Evolutionary conservation across 1,284 basidiomycete species (phyloP).

Genomic region (Trametes pubescens): DNA sequence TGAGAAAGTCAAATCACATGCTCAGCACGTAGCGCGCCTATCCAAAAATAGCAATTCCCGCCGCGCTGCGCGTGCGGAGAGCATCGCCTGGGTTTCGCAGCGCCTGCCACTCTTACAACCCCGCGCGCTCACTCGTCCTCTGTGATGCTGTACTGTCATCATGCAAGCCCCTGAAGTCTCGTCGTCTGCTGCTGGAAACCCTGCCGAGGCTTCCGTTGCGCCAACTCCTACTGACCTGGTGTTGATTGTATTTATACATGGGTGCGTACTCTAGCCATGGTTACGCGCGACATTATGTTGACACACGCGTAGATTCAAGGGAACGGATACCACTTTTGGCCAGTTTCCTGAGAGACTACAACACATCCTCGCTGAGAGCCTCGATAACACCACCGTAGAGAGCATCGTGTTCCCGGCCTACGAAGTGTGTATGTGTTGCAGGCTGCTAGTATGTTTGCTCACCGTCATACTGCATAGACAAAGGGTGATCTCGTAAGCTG

Average conservation of each 20-base stretch:
- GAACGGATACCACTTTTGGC: conserved; percentile 80
- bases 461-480: conserved; percentile 70
- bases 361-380: conserved; percentile 74
- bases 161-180: conserved; percentile 19
- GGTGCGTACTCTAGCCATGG: conserved; percentile 20
- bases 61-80: conserved; percentile 7
- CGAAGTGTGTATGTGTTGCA: conserved; percentile 61
- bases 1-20: conserved; percentile 7
- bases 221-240: conserved; percentile 50
- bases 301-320: conserved; percentile 62
- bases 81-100: conserved; percentile 13
- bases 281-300: not conserved
- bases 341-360: conserved; percentile 80
- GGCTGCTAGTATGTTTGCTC: conserved; percentile 19
- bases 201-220: conserved; percentile 9
- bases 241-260: conserved; percentile 63
- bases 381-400: conserved; percentile 66
- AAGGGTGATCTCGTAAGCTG: conserved; percentile 84
- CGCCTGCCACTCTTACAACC: not conserved
- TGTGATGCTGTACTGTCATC: conserved; percentile 19
- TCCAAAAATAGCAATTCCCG: conserved; percentile 31
- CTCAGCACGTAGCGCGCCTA: conserved; percentile 14
- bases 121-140: not conserved
- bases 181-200: not conserved
- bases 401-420: conserved; percentile 89